Evolutionary conservation across 2,329 filamentous ascomycete species (phyloP), one percentile per base, ranked within the genome.

Genomic region (Pseudogymnoascus sp.): DNA sequence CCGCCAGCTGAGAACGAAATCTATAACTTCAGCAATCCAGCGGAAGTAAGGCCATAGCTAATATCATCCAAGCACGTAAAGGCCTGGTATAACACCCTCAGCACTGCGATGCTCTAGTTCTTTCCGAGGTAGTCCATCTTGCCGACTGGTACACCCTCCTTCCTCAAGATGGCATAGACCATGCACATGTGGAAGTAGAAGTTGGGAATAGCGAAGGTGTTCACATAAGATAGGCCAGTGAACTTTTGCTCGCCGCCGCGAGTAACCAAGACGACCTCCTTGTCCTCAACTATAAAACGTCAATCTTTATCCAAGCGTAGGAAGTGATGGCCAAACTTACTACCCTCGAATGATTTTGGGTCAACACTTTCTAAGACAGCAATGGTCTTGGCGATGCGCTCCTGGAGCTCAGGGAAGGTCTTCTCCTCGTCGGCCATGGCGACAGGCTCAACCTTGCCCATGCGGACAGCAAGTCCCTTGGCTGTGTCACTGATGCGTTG

Each of bases 181-280:
- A 79, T 85, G 2, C 73, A 78, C 12, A 83, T 66, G 70, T 89
- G 87, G 74, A 89, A 90, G 75, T 79, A 87, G 67, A 88, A 73
- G 69, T 88, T 87, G 21, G 86, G 85, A 45, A 85, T 62, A 3
- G 74, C 77, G 71, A 80, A 84, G 2, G 74, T 73, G 41, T 73
- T 69, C 21, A 83, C 69, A 69, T 83, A 88, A 1, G 75, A 72
- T 62, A 75, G 66, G 0, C 73, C 78, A 2, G 75, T 75, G 12
- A 81, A 77, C 63, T 75, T 76, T 5, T 70, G 59, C 60, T 80
- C 74, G 3, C 68, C 65, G 8, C 62, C 62, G 6, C 69, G 67
- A 0, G 71, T 67, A 45, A 73, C 70, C 37, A 82, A 64, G 4
- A 72, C 64, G 6, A 82, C 68, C 64, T 79, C 74, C 2, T 67